These are phyloP conservation scores for Colletotrichum sp. DNA, from an alignment of 2,329 filamentous ascomycete genomes.

Conservation along the genomic window DNA sequence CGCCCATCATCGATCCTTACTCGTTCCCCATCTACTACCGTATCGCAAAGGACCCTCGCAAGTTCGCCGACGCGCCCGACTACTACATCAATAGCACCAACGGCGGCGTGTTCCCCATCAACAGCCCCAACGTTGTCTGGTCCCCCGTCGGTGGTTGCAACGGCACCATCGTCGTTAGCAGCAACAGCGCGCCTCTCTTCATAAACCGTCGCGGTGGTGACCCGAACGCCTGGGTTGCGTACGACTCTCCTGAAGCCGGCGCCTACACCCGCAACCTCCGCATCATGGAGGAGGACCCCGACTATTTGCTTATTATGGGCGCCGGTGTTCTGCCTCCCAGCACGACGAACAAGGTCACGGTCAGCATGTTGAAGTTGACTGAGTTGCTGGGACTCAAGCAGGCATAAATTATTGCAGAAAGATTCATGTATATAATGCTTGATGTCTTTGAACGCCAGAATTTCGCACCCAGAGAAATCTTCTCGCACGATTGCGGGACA, in stretches of 20 bases:
- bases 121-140: conserved; percentile 50
- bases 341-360: conserved; percentile 46
- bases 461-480: rapidly evolving
- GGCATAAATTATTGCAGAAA: neutral
- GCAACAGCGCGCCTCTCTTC: conserved; percentile 43
- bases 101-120: conserved; percentile 36
- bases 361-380: conserved; percentile 37
- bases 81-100: conserved; percentile 36
- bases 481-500: neutral
- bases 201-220: conserved; percentile 46
- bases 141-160: conserved; percentile 46
- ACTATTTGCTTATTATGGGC: conserved; percentile 46
- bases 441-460: neutral
- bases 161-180: conserved; percentile 49
- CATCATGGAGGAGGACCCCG: conserved; percentile 37
- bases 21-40: conserved; percentile 51
- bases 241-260: conserved; percentile 35
- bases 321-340: conserved; percentile 51
- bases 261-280: conserved; percentile 43
- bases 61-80: conserved; percentile 37
- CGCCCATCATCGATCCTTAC: conserved; percentile 33
- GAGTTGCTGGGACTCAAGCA: conserved; percentile 22
- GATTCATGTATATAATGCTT: neutral
- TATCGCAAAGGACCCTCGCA: conserved; percentile 41
- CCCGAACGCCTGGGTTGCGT: conserved; percentile 39